A percentile compares a stretch with the other conserved stretches of the same genome.
Conservation (phyloP, 2,329 filamentous ascomycete genomes). For the Paraconiothyrium sp. region DNA sequence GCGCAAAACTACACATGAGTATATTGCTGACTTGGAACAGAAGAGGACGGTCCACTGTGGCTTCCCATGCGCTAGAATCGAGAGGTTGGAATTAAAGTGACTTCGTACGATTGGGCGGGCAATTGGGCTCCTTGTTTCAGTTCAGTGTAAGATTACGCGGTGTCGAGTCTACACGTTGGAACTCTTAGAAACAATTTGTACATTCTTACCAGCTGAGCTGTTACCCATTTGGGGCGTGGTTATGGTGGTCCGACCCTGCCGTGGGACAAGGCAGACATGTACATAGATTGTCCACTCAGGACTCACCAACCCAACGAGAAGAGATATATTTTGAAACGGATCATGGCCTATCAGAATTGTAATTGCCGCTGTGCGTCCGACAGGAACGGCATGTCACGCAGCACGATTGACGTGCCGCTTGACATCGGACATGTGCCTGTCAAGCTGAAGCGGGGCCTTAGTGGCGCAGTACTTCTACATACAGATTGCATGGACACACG, state of each 20-base stretch:
- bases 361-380: background rate
- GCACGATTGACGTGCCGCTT: background rate
- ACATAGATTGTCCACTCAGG: background rate
- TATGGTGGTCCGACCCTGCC: background rate
- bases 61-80: slow-evolving; percentile 12
- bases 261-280: slow-evolving; percentile 2
- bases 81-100: slow-evolving; percentile 10
- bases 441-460: background rate
- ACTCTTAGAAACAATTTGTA: background rate
- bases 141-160: slow-evolving; percentile 1
- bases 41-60: slow-evolving; percentile 12
- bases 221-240: background rate
- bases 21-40: slow-evolving; percentile 2
- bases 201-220: background rate
- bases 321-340: background rate
- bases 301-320: background rate
- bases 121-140: background rate
- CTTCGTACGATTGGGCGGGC: background rate
- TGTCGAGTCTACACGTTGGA: background rate
- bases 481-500: slow-evolving; percentile 2
- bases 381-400: background rate
- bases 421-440: background rate
- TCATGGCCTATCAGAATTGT: background rate
- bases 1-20: too few species aligned
- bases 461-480: background rate